A percentile compares a stretch with the other conserved stretches of the same genome.
These are phyloP conservation scores for Talaromyces borbonicus DNA, from an alignment of 495 filamentous ascomycete genomes.

Conservation along the genomic window DNA sequence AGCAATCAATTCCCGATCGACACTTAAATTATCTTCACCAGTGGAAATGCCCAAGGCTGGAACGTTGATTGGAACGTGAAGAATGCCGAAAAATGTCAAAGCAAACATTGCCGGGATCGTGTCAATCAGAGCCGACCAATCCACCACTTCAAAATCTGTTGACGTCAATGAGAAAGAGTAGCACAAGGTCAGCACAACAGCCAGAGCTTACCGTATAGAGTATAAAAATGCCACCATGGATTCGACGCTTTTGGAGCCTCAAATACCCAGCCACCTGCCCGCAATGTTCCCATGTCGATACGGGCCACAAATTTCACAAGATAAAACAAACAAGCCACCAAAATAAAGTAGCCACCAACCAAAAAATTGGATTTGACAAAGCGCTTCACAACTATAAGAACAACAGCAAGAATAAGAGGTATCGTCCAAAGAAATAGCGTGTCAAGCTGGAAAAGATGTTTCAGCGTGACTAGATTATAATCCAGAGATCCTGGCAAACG, in stretches of 20 bases:
- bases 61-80: conserved; percentile 97
- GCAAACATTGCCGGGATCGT: conserved; percentile 94
- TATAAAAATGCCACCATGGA: conserved; percentile 96
- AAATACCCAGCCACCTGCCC: conserved; percentile 80
- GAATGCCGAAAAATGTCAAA: conserved; percentile 90
- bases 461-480: conserved; percentile 65
- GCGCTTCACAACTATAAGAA: conserved; percentile 65
- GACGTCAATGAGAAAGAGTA: not conserved
- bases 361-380: conserved; percentile 71
- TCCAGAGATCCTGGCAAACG: conserved; percentile 73
- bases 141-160: conserved; percentile 59
- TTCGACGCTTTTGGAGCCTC: conserved; percentile 69
- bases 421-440: conserved; percentile 76
- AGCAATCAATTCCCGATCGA: conserved; percentile 84
- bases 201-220: conserved; percentile 61
- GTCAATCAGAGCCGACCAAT: conserved; percentile 70
- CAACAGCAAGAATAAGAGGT: conserved; percentile 64
- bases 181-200: conserved; percentile 6
- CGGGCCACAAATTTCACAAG: conserved; percentile 56
- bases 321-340: conserved; percentile 74
- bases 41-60: conserved; percentile 82
- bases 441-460: conserved; percentile 56
- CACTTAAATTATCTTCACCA: conserved; percentile 81
- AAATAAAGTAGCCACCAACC: conserved; percentile 77
- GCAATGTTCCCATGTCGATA: conserved; percentile 51